Evolutionary conservation across 768 basidiomycete species (phyloP), one percentile per base, ranked within the genome.

Genomic region (Mycena floridula): DNA sequence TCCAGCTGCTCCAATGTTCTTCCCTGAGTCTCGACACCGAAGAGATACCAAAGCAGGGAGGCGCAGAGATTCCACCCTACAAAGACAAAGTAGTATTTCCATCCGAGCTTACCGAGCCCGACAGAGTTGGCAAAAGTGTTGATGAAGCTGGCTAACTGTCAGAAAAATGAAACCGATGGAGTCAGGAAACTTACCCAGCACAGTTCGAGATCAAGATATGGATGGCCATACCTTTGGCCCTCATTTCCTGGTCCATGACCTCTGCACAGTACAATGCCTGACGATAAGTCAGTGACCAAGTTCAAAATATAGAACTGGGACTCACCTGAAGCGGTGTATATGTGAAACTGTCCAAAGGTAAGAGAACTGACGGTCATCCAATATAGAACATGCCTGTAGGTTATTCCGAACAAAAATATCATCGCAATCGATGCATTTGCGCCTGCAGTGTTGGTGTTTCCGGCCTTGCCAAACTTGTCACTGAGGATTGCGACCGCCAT

Each of bases 81-180:
- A 25, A 59, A 59, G 49, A 59, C 57, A 39, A 56, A 59, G 35
- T 59, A 59, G 42, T 59, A 59, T 24, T 50, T 57, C 55, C 55
- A 57, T n/a, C 49, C 44, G 13, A 59, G 47, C 2, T 54, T 51
- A 25, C 35, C 35, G 20, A 59, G 44, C 4, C 57, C 57, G 4
- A 59, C 57, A 24, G 50, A 51, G 26, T 59, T 59, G 9, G 52
- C 57, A 32, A 59, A 59, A 9, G 57, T 59, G 30, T 59, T 59
- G 51, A 59, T 55, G 42, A 59, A 59, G 15, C 57, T 54, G 13
- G 53, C 55, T 7, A 54, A 46, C 24, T 56, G 54, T 25, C 53
- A 59, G 27, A 56, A 51, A 11, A 56, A 47, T n/a, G 30, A 12
- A 16, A 6, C 9, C 13, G 26, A 9, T 3, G 40, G 25, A 3